phyloP scores from a whole-genome alignment of 2,329 filamentous ascomycete species.

The Xylariaceae sp. region DNA sequence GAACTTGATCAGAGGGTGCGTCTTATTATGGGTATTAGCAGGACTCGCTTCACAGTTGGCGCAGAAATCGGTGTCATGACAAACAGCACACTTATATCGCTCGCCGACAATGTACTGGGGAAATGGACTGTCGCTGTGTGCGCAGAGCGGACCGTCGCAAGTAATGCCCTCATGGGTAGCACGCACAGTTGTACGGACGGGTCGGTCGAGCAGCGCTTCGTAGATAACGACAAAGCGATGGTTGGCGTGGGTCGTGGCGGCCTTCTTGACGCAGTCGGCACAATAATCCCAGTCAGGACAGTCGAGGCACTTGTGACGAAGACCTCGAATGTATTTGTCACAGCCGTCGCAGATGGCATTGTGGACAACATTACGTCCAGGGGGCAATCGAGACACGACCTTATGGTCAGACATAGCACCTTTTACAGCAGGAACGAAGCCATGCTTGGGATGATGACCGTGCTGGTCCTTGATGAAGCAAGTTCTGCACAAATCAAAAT shows the following conservation, averaged over 20 bases:
- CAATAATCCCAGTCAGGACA: constrained; percentile 99
- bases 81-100: constrained; percentile 96
- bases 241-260: constrained; percentile 64
- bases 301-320: constrained; percentile 93
- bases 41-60: constrained; percentile 88
- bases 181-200: constrained; percentile 37
- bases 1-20: constrained; percentile 96
- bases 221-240: constrained; percentile 91
- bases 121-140: constrained; percentile 45
- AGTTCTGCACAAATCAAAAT: constrained; percentile 83
- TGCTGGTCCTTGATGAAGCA: constrained; percentile 75
- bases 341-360: constrained; percentile 93
- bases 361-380: constrained; percentile 77
- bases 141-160: constrained; percentile 91
- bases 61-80: constrained; percentile 92
- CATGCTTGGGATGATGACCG: constrained; percentile 85
- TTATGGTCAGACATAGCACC: constrained; percentile 56
- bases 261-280: constrained; percentile 63
- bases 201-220: constrained; percentile 52
- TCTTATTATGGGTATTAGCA: constrained; percentile 79
- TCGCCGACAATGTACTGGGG: constrained; percentile 72
- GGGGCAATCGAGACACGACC: constrained; percentile 62
- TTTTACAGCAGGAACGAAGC: constrained; percentile 63
- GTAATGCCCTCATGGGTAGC: constrained; percentile 76
- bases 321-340: constrained; percentile 77